A percentile compares a stretch with the other conserved stretches of the same genome.
Evolutionary conservation across 306 rosid species (phyloP).

Genomic region (Fragaria nilgerrensis): DNA sequence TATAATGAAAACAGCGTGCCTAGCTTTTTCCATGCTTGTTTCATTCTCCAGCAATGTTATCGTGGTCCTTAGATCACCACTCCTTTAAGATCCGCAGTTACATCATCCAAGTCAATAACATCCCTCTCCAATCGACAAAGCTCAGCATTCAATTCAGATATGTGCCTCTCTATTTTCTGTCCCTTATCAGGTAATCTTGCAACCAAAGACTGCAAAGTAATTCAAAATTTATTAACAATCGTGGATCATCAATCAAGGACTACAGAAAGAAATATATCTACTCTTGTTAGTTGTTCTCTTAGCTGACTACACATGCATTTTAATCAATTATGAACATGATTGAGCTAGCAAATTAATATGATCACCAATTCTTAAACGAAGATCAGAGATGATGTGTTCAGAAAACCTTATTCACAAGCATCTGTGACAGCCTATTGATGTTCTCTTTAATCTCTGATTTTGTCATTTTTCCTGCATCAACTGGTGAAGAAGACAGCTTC

Average conservation of each 20-base stretch:
- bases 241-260: neutral
- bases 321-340: neutral
- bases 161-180: slow-evolving; percentile 48
- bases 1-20: neutral
- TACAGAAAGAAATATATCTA: neutral
- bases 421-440: slow-evolving; percentile 58
- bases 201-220: slow-evolving; percentile 50
- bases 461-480: slow-evolving; percentile 43
- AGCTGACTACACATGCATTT: neutral
- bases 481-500: slow-evolving; percentile 47
- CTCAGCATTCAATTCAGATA: slow-evolving; percentile 48
- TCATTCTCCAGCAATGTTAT: neutral
- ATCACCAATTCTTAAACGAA: neutral
- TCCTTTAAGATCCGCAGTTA: slow-evolving; percentile 45
- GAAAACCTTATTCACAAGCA: slow-evolving; percentile 60
- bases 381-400: slow-evolving; percentile 4
- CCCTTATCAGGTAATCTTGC: slow-evolving; percentile 82
- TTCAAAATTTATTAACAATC: neutral
- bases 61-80: slow-evolving; percentile 46
- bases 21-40: neutral
- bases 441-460: slow-evolving; percentile 60
- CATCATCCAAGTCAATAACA: slow-evolving; percentile 53
- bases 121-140: slow-evolving; percentile 36
- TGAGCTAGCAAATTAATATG: neutral
- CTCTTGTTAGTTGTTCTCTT: neutral